Evolutionary conservation across 805 yeast genomes (phyloP).

Genomic region (Metschnikowia proteae): DNA sequence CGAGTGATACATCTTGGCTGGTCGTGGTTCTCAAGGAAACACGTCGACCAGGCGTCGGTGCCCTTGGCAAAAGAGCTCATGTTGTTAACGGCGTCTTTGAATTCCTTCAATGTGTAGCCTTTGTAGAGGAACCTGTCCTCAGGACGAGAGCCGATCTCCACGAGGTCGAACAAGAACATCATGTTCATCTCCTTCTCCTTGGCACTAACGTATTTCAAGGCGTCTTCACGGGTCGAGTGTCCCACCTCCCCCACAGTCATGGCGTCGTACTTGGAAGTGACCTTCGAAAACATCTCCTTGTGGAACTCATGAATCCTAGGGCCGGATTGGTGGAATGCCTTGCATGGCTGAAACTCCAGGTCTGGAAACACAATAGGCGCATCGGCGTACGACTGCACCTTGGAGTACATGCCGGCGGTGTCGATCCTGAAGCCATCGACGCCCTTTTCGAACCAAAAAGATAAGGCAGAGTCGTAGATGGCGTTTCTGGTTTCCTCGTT

Average conservation of each 20-base stretch:
- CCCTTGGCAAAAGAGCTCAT: conserved; percentile 40
- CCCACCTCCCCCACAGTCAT: conserved; percentile 61
- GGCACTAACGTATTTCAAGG: conserved; percentile 42
- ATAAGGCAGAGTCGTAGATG: conserved; percentile 46
- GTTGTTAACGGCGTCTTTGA: conserved; percentile 37
- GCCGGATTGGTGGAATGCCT: conserved; percentile 37
- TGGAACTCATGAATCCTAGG: conserved; percentile 59
- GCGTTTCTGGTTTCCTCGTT: conserved; percentile 37
- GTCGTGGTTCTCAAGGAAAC: conserved; percentile 56
- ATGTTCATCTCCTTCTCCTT: conserved; percentile 38
- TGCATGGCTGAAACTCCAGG: conserved; percentile 38
- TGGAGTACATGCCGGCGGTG: conserved; percentile 51
- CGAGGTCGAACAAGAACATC: conserved; percentile 36
- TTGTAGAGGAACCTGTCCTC: conserved; percentile 33
- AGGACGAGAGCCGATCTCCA: conserved; percentile 36
- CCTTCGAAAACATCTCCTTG: conserved; percentile 45
- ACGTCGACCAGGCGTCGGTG: conserved; percentile 56
- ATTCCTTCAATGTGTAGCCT: conserved; percentile 34
- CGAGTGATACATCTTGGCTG: conserved; percentile 53
- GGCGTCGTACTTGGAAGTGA: conserved; percentile 44
- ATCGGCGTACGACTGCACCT: conserved; percentile 43
- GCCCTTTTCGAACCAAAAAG: conserved; percentile 54
- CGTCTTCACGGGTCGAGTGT: conserved; percentile 37
- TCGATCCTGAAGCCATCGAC: conserved; percentile 60
- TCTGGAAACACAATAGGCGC: conserved; percentile 46